A percentile compares a stretch with the other conserved stretches of the same genome.
phyloP scores from a whole-genome alignment of 2,329 filamentous ascomycete species.

The Chaetomium sp. region DNA sequence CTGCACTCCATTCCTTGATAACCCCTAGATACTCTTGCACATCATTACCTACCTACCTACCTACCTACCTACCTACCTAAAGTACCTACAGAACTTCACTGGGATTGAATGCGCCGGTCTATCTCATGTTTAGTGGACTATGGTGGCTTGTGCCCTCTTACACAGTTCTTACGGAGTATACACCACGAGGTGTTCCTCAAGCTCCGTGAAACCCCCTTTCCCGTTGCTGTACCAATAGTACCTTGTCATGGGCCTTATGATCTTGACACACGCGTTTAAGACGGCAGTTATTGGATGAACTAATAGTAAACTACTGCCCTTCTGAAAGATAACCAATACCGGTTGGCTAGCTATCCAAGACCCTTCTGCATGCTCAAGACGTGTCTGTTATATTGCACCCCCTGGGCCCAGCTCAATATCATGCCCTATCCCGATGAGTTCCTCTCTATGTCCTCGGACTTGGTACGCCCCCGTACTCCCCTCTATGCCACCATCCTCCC shows the following conservation, averaged over 20 bases:
- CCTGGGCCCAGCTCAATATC: neutral
- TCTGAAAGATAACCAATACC: neutral
- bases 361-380: neutral
- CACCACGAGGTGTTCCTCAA: neutral
- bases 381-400: neutral
- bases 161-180: neutral
- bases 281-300: neutral
- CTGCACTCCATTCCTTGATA: too few species aligned
- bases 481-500: constrained; percentile 8
- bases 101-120: neutral
- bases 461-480: constrained; percentile 9
- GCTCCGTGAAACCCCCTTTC: constrained; percentile 2
- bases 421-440: neutral
- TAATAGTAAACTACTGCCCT: neutral
- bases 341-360: neutral
- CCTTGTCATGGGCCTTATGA: neutral
- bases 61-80: too few species aligned
- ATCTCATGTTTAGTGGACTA: neutral
- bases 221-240: neutral
- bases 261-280: neutral
- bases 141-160: neutral
- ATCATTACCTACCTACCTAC: too few species aligned
- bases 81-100: neutral
- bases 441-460: neutral
- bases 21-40: too few species aligned